Evolutionary conservation across 1,139 yeast species (phyloP).

Genomic region (Protomyces inouyei): DNA sequence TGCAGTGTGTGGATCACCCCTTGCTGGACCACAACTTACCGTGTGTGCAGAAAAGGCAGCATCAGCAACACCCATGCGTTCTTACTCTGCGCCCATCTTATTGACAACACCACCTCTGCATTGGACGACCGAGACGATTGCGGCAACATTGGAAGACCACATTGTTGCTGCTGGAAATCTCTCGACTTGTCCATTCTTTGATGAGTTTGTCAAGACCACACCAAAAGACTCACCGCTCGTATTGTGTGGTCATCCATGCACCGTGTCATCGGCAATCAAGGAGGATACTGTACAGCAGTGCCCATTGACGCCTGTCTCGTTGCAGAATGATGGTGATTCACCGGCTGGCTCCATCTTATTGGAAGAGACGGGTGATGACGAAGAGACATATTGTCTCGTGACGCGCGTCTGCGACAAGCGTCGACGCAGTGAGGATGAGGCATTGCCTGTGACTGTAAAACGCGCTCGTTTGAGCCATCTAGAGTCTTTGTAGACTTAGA

Average conservation of each 20-base stretch:
- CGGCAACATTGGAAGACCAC: not conserved
- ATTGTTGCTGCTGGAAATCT: not conserved
- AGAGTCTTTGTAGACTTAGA: not conserved
- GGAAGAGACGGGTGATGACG: not conserved
- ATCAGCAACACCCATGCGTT: not conserved
- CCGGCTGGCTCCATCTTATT: not conserved
- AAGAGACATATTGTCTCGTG: not conserved
- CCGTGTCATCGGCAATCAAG: not conserved
- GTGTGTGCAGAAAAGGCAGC: not conserved
- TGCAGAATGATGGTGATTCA: not conserved
- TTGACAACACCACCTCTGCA: not conserved
- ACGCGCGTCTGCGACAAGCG: not conserved
- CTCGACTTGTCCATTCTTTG: conserved; percentile 19
- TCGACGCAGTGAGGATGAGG: not conserved
- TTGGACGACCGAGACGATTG: not conserved
- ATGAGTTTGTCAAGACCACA: conserved; percentile 13
- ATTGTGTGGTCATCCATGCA: not conserved
- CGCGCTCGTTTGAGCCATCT: not conserved
- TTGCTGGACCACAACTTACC: conserved; percentile 7
- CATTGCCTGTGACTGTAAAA: not conserved
- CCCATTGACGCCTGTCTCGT: not conserved
- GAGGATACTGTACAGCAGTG: not conserved
- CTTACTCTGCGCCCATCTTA: not conserved
- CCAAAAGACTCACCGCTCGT: not conserved
- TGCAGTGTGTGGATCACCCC: conserved; percentile 4